Evolutionary conservation across 2,329 filamentous ascomycete genomes (phyloP).

Genomic region (Pseudogymnoascus sp.): DNA sequence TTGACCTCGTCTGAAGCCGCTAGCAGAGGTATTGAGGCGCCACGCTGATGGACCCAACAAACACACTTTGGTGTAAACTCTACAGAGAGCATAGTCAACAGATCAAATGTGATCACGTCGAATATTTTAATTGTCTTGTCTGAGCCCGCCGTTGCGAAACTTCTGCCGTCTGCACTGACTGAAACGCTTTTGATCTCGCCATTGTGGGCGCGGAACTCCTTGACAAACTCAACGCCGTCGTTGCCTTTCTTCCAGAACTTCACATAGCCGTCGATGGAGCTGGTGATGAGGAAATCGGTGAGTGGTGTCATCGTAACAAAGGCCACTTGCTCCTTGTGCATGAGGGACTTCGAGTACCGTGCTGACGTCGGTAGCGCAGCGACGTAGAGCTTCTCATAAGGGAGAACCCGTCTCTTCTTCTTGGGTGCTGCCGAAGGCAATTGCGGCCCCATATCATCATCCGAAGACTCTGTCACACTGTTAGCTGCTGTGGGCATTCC

Average conservation of each 20-base stretch:
- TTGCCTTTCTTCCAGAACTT: constrained; percentile 99
- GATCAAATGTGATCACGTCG: constrained; percentile 77
- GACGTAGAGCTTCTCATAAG: constrained; percentile 91
- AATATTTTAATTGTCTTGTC: constrained; percentile 78
- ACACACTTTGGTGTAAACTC: constrained; percentile 68
- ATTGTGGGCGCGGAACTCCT: constrained; percentile 88
- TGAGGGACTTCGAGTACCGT: constrained; percentile 90
- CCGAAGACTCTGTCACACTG: constrained; percentile 48
- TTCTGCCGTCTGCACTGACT: constrained; percentile 81
- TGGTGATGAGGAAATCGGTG: constrained; percentile 93
- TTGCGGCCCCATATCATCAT: constrained; percentile 89
- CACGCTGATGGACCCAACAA: constrained; percentile 86
- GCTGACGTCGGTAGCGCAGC: constrained; percentile 73
- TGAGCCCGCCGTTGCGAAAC: constrained; percentile 79
- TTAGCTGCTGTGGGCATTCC: neutral
- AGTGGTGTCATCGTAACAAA: constrained; percentile 82
- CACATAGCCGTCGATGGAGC: constrained; percentile 88
- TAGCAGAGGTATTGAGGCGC: constrained; percentile 78
- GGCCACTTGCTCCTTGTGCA: constrained; percentile 93
- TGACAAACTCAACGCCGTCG: constrained; percentile 91
- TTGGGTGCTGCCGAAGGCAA: constrained; percentile 75
- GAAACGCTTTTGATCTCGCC: constrained; percentile 79
- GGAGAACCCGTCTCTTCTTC: constrained; percentile 85
- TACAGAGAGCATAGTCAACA: constrained; percentile 73
- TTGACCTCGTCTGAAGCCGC: constrained; percentile 72